Conservation (phyloP, 2,329 filamentous ascomycete species). For the Fusarium brevicatenulatum region DNA sequence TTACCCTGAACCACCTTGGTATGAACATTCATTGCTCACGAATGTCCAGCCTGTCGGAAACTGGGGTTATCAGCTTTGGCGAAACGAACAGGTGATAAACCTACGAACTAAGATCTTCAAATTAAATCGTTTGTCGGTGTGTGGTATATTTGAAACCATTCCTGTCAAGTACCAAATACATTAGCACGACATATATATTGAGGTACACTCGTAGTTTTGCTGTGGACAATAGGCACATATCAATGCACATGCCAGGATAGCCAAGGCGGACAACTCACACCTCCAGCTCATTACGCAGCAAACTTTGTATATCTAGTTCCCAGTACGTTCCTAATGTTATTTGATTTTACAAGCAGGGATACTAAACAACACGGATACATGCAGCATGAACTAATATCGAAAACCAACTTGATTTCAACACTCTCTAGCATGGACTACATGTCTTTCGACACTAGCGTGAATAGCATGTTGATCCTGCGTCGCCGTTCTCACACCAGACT, state of each 20-base stretch:
- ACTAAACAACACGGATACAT: slow-evolving; percentile 3
- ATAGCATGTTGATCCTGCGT: background rate
- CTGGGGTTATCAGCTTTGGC: background rate
- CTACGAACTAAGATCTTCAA: background rate
- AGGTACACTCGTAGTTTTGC: background rate
- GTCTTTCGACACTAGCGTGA: background rate
- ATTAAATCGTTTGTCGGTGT: background rate
- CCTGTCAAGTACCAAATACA: background rate
- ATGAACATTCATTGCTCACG: slow-evolving; percentile 9
- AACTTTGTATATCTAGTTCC: background rate
- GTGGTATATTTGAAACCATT: background rate
- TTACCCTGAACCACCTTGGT: slow-evolving; percentile 20
- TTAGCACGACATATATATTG: background rate
- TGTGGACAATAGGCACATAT: background rate
- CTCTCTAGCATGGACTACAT: background rate
- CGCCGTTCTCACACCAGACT: background rate
- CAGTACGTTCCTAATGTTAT: slow-evolving; percentile 3
- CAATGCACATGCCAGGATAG: background rate
- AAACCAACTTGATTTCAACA: background rate
- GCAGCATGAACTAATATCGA: background rate
- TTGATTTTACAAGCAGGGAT: background rate
- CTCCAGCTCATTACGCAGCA: background rate
- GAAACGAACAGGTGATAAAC: background rate
- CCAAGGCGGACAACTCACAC: slow-evolving; percentile 34
- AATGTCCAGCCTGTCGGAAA: background rate